phyloP scores from a whole-genome alignment of 2,329 filamentous ascomycete species.

The Curvularia eragrostidis region DNA sequence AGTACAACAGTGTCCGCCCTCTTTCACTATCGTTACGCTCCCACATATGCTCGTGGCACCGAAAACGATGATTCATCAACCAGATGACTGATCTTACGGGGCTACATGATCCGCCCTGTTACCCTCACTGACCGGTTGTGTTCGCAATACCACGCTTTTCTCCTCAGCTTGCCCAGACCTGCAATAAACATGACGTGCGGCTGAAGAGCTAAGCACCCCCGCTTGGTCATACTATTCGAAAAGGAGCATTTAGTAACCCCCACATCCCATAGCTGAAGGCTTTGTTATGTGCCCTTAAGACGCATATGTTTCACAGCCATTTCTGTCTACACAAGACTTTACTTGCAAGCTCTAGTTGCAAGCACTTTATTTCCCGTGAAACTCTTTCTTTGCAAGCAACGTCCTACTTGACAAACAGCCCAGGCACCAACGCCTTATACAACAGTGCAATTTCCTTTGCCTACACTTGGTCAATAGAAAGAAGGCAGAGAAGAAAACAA shows the following conservation, averaged over 20 bases:
- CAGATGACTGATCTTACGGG: background rate
- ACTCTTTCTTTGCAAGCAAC: background rate
- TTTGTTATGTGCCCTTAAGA: background rate
- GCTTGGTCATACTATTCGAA: constrained; percentile 9
- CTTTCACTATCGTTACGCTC: background rate
- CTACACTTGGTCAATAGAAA: background rate
- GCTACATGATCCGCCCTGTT: background rate
- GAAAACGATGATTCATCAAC: background rate
- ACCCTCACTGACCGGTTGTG: background rate
- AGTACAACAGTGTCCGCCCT: background rate
- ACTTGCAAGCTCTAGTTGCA: background rate
- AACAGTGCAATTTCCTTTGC: background rate
- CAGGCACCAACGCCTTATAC: background rate
- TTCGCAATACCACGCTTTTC: background rate
- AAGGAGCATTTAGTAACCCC: background rate
- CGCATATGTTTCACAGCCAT: background rate
- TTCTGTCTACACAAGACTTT: background rate
- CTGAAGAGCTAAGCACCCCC: constrained; percentile 18
- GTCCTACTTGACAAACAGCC: background rate
- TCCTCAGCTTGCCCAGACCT: constrained; percentile 6
- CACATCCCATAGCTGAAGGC: background rate
- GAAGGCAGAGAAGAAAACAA: background rate
- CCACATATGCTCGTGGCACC: background rate
- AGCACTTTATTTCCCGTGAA: background rate
- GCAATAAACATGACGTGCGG: constrained; percentile 12